These are phyloP conservation scores for Clonostachys rhizophaga DNA, from an alignment of 2,329 filamentous ascomycete species.

Conservation along the genomic window DNA sequence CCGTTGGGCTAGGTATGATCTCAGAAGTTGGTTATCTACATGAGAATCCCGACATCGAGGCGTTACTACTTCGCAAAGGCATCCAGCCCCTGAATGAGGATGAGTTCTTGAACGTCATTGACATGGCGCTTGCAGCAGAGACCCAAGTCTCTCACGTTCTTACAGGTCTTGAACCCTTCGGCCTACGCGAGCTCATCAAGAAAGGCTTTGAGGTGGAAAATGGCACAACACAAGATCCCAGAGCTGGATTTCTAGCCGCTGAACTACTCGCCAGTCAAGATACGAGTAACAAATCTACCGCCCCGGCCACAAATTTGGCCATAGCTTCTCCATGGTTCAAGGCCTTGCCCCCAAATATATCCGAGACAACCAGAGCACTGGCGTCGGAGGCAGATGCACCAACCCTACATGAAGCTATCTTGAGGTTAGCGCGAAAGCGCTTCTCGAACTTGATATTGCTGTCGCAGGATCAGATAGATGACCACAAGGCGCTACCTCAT, in stretches of 20 bases:
- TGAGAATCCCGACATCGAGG: slow-evolving; percentile 26
- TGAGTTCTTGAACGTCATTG: slow-evolving; percentile 19
- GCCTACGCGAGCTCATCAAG: slow-evolving; percentile 8
- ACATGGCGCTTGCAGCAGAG: slow-evolving; percentile 9
- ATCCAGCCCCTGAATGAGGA: slow-evolving; percentile 24
- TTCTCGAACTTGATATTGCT: slow-evolving; percentile 14
- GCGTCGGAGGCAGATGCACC: background rate
- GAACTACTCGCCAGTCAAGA: background rate
- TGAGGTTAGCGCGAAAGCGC: slow-evolving; percentile 3
- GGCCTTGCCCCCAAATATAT: background rate
- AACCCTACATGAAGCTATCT: slow-evolving; percentile 4
- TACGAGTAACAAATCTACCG: background rate
- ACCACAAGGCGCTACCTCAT: slow-evolving; percentile 12
- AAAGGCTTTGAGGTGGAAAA: slow-evolving; percentile 10
- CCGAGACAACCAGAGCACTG: background rate
- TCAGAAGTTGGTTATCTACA: slow-evolving; percentile 27
- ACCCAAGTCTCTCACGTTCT: slow-evolving; percentile 10
- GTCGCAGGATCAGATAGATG: slow-evolving; percentile 15
- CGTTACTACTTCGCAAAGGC: slow-evolving; percentile 23
- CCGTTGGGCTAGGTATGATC: slow-evolving; percentile 24
- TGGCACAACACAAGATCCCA: slow-evolving; percentile 2
- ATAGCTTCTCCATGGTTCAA: background rate
- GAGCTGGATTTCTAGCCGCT: background rate
- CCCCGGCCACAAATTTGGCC: background rate
- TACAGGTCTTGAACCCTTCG: slow-evolving; percentile 13